phyloP scores from a whole-genome alignment of 2,329 filamentous ascomycete genomes.

The Xylaria arbuscula region DNA sequence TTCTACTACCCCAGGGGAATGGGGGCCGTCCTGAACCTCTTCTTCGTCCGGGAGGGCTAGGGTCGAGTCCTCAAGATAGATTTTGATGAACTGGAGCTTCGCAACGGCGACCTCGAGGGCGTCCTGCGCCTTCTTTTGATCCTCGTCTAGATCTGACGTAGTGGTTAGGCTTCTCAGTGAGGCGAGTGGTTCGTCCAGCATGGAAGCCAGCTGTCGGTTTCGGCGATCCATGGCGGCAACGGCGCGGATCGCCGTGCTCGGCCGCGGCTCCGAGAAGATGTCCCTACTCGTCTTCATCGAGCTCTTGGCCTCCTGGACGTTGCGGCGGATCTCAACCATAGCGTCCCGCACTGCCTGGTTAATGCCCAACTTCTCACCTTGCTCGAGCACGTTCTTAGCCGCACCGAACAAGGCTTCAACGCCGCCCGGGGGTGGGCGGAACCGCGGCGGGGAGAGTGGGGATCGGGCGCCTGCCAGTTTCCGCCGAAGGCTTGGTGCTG shows the following conservation, averaged over 20 bases:
- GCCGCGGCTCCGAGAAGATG: conserved; percentile 50
- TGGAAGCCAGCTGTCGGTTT: conserved; percentile 72
- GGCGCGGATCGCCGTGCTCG: conserved; percentile 50
- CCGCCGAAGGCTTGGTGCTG: conserved; percentile 54
- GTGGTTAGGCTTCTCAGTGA: conserved; percentile 71
- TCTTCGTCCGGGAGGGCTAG: conserved; percentile 60
- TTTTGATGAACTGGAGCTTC: conserved; percentile 73
- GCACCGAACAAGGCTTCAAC: conserved; percentile 80
- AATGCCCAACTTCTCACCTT: conserved; percentile 80
- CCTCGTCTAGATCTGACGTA: conserved; percentile 54
- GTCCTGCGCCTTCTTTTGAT: conserved; percentile 62
- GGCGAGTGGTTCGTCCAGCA: conserved; percentile 74
- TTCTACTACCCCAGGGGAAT: conserved; percentile 29
- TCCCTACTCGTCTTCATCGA: conserved; percentile 54
- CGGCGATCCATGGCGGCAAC: conserved; percentile 69
- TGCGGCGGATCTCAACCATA: conserved; percentile 81
- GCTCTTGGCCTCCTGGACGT: conserved; percentile 71
- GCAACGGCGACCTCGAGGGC: conserved; percentile 68
- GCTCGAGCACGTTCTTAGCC: conserved; percentile 78
- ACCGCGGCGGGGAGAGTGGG: conserved; percentile 61
- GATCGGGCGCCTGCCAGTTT: conserved; percentile 57
- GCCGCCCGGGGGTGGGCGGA: conserved; percentile 65
- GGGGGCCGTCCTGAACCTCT: conserved; percentile 36
- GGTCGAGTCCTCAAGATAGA: conserved; percentile 68
- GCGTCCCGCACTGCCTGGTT: conserved; percentile 85